Evolutionary conservation across 1,284 basidiomycete genomes (phyloP).

Genomic region (Phellopilus nigrolimitatus): DNA sequence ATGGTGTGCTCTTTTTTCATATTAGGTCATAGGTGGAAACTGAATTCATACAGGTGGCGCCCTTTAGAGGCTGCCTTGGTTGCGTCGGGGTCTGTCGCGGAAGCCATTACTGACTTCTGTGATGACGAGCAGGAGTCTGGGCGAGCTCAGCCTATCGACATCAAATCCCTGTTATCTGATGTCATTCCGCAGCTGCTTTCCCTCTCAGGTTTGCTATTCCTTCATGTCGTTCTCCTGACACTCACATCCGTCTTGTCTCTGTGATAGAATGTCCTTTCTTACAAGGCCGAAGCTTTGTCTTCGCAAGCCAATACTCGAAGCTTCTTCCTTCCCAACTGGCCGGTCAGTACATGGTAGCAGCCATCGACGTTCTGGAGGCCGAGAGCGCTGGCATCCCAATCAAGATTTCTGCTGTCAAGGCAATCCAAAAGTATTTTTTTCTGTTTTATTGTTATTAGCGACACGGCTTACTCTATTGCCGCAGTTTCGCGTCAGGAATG

Average conservation of each 20-base stretch:
- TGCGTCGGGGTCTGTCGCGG: constrained; percentile 79
- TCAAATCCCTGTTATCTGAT: constrained; percentile 69
- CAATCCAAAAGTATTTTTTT: constrained; percentile 74
- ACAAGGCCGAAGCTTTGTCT: constrained; percentile 92
- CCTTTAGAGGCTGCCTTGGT: constrained; percentile 82
- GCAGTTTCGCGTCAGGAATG: constrained; percentile 64
- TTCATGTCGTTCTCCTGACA: background rate
- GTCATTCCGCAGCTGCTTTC: constrained; percentile 77
- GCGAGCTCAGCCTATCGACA: constrained; percentile 64
- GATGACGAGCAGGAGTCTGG: constrained; percentile 71
- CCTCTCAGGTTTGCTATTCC: constrained; percentile 47
- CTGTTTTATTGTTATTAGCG: background rate
- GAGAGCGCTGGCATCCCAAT: constrained; percentile 70
- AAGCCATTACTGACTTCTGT: constrained; percentile 70
- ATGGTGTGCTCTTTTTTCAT: constrained; percentile 39
- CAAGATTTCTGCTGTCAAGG: constrained; percentile 91
- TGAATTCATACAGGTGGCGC: constrained; percentile 66
- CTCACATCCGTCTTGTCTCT: background rate
- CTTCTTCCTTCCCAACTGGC: constrained; percentile 68
- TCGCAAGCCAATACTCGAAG: constrained; percentile 85
- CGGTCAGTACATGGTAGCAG: constrained; percentile 82
- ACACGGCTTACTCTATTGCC: constrained; percentile 11
- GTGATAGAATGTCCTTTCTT: constrained; percentile 84
- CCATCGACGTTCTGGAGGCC: constrained; percentile 80
- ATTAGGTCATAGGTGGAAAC: background rate